Evolutionary conservation across 176 grass and related monocot genomes (phyloP).

Genomic region (Eleusine coracana): DNA sequence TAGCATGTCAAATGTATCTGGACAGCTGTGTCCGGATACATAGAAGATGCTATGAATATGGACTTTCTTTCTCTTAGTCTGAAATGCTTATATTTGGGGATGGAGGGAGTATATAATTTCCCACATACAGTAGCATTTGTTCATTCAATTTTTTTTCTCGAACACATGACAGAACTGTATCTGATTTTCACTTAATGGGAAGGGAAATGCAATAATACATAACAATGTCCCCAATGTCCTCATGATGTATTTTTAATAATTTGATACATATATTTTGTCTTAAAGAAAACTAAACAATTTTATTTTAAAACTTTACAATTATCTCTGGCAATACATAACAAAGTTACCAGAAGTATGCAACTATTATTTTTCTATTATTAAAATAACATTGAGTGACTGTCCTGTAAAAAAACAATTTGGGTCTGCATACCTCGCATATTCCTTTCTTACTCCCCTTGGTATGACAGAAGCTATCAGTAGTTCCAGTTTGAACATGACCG

Average conservation of each 20-base stretch:
- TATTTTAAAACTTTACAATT: background rate
- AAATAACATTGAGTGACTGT: background rate
- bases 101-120: background rate
- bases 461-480: slow-evolving; percentile 67
- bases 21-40: no score
- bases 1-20: no score
- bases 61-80: no score
- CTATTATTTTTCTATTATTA: background rate
- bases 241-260: slow-evolving; percentile 1
- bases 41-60: no score
- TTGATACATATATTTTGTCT: background rate
- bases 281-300: background rate
- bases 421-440: slow-evolving; percentile 70
- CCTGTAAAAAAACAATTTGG: background rate
- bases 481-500: slow-evolving; percentile 84
- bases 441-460: slow-evolving; percentile 63
- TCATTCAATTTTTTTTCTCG: background rate
- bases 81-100: no score
- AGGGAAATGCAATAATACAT: background rate
- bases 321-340: background rate
- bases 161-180: background rate
- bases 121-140: slow-evolving; percentile 11
- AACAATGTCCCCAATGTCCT: background rate
- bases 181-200: background rate
- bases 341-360: background rate